Base-by-base conservation (phyloP, 2,329 filamentous ascomycete genomes). In the Myotisia sp. region DNA sequence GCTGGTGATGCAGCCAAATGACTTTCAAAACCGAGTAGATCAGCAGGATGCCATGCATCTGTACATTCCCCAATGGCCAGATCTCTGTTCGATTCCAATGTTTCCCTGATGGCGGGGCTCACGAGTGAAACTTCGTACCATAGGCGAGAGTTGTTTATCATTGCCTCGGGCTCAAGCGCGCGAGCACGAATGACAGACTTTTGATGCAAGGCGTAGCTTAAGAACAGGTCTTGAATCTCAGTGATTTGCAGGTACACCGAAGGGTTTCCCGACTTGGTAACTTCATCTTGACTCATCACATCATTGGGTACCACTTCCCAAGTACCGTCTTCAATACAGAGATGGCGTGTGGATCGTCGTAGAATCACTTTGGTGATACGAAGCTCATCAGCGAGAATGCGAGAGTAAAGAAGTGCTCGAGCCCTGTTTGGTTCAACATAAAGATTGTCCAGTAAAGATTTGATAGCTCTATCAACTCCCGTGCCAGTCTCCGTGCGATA, bases 101-200 rank as follows among this genome's bases (percentile, higher is more conserved):
- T 41, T 3, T 48, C 37, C 17, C 58, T 52, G n/a, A 63, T 51
- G 2, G 42, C 38, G 3, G 48, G 44, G 34, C 56, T 58, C 6
- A 55, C 42, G 7, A 63, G 38, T 1, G 59, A 58, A 3, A 51
- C 46, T 31, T 62, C 55, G 38, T 56, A 60, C 53, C 59, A 60
- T 3, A 56, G 46, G 4, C 50, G 46, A 9, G 49, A 51, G 3
- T 43, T 44, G 5, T 42, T 40, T n/a, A 51, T 41, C 52, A 60
- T 55, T 3, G 54, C 47, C 3, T 44, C 33, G 4, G 44, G 27
- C 8, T 36, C 26, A 2, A 34, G 36, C 16, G 50, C 51, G 10
- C 48, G 48, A 7, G 51, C 52, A 22, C 50, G 49, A 19, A 55
- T 42, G 3, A 47, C 40, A 9, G 42, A 39, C 8, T 42, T 40